phyloP scores from a whole-genome alignment of 352 stramenopile genomes.

The Hyaloperonospora brassicae region DNA sequence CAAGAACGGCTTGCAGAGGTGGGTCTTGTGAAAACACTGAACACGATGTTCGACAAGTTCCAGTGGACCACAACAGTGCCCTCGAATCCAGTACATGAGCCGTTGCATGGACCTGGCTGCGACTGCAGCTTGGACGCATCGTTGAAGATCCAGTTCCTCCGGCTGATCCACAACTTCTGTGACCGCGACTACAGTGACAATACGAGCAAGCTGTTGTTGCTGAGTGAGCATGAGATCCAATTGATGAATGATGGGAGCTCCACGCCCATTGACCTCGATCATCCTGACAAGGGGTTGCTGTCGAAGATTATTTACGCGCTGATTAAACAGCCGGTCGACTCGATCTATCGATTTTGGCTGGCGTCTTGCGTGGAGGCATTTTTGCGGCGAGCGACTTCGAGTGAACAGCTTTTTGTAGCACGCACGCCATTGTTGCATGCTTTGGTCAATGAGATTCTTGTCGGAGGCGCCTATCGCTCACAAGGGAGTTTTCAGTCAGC shows the following conservation, averaged over 20 bases:
- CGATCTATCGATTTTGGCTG: conserved; percentile 94
- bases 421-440: conserved; percentile 82
- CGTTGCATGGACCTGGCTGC: conserved; percentile 77
- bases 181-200: conserved; percentile 89
- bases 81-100: conserved; percentile 35
- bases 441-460: conserved; percentile 85
- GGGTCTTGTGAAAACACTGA: conserved; percentile 87
- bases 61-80: conserved; percentile 66
- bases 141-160: conserved; percentile 93
- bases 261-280: conserved; percentile 51
- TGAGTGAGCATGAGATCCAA: conserved; percentile 58
- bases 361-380: conserved; percentile 94
- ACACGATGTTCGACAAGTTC: conserved; percentile 92
- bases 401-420: conserved; percentile 89
- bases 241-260: conserved; percentile 41
- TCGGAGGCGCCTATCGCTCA: conserved; percentile 66
- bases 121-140: conserved; percentile 93
- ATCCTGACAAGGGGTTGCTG: conserved; percentile 77
- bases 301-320: conserved; percentile 88
- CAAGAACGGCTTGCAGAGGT: conserved; percentile 82
- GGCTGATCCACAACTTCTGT: conserved; percentile 95
- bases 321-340: conserved; percentile 87
- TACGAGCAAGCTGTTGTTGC: conserved; percentile 68
- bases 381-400: conserved; percentile 74
- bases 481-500: conserved; percentile 91